Evolutionary conservation across 139 green algal genomes (phyloP), one percentile per base, ranked within the genome.

Genomic region (Ettlia oleoabundans): DNA sequence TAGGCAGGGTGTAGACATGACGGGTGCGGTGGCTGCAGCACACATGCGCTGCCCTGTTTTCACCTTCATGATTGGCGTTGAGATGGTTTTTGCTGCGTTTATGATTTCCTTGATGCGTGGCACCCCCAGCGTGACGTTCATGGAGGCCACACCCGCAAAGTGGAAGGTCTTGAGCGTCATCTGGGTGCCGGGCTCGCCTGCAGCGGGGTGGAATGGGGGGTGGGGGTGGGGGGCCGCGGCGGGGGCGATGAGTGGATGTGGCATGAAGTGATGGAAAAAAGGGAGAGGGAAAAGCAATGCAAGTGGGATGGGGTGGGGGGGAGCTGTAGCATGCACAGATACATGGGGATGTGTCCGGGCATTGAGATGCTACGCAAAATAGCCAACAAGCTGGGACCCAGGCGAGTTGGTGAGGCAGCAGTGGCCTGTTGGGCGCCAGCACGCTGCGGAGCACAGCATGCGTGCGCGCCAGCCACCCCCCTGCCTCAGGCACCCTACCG

Each of bases 121-220:
- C 78, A 99, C 97, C 30, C 97, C 97, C 51, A 96, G 91, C 26
- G 96, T 99, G 55, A 99, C 91, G 89, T 99, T 98, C 97, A 99
- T 99, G 86, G 77, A 92, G 3, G 97, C 97, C 61, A 99, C 96
- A 6, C 97, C 97, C 10, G 97, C 97, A 91, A 99, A 99, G 86
- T 99, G 97, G 86, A 99, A 99, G 30, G 94, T 99, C 88, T 99
- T 99, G 32, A 99, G 92, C 26, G 97, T 99, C 97, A 99, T 99
- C 91, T 99, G 97, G 21, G 97, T 99, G 73, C 96, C 96, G 0
- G 96, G 96, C 89, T 99, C 96, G 43, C 93, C 94, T 52, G 93
- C 63, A 41, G 19, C 3, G 9, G n/a, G 0, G 65, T 13, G 26
- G 62, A 22, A 10, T 18, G 62, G 19, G 21, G 62, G n/a, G 30